A percentile compares a stretch with the other conserved stretches of the same genome.
phyloP scores from a whole-genome alignment of 2,329 filamentous ascomycete genomes.

The Pyrenophora teres region DNA sequence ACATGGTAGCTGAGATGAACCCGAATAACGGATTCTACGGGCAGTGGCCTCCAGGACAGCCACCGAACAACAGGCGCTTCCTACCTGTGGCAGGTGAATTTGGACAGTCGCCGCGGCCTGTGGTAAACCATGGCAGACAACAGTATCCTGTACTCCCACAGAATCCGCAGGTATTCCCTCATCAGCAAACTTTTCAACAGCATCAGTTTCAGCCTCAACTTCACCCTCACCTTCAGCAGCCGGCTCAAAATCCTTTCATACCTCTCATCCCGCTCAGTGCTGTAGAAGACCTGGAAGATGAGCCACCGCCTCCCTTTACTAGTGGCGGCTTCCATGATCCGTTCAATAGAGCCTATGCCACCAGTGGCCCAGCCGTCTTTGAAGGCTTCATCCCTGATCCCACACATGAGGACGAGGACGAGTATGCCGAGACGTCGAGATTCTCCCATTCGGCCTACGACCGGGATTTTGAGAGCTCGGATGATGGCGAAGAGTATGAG shows the following conservation, averaged over 20 bases:
- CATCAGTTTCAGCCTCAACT: constrained; percentile 3
- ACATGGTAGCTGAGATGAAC: constrained; percentile 25
- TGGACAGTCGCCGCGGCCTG: constrained; percentile 18
- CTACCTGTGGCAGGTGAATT: constrained; percentile 28
- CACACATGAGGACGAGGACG: constrained; percentile 41
- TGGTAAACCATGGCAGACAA: constrained; percentile 14
- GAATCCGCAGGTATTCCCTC: constrained; percentile 21
- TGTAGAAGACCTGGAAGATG: constrained; percentile 26
- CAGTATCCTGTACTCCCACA: constrained; percentile 21
- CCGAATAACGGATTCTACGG: constrained; percentile 25
- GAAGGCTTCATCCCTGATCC: constrained; percentile 48
- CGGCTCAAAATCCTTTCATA: constrained; percentile 21
- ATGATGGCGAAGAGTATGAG: constrained; percentile 37
- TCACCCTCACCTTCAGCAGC: constrained; percentile 7
- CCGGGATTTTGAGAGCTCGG: constrained; percentile 30
- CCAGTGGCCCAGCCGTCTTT: constrained; percentile 41
- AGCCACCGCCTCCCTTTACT: constrained; percentile 17
- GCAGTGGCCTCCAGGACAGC: constrained; percentile 27
- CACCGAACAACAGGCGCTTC: constrained; percentile 24
- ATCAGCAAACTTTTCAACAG: constrained; percentile 25
- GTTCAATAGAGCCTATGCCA: constrained; percentile 31
- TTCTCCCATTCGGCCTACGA: constrained; percentile 29
- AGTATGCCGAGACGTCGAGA: constrained; percentile 28
- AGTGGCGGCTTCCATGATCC: constrained; percentile 23
- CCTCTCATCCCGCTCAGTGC: constrained; percentile 30